Percentiles rank a stretch among this genome's conserved stretches.
phyloP scores from a whole-genome alignment of 1,139 yeast genomes.

The Ogataea hybrid region DNA sequence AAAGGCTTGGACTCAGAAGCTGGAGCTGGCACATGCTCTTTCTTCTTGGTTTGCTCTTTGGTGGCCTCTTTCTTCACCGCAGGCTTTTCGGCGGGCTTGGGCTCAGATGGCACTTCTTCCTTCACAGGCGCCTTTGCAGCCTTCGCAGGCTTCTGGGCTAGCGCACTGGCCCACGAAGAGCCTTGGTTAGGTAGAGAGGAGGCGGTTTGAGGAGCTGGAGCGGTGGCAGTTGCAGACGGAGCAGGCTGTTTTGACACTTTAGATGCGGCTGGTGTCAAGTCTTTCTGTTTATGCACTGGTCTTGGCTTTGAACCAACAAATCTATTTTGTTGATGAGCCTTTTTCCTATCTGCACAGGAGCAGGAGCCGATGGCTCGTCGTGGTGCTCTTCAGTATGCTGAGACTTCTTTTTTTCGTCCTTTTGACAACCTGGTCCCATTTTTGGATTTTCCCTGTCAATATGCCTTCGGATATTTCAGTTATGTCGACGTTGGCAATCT shows the following conservation, averaged over 20 bases:
- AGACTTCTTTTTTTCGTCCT: slow-evolving; percentile 46
- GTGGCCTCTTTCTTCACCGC: slow-evolving; percentile 4
- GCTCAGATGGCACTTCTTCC: slow-evolving; percentile 9
- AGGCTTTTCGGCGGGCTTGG: slow-evolving; percentile 4
- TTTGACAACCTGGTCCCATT: slow-evolving; percentile 58
- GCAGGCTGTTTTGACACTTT: slow-evolving; percentile 13
- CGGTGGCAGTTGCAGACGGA: slow-evolving; percentile 15
- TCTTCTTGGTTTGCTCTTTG: slow-evolving; percentile 11
- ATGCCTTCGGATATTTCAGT: slow-evolving; percentile 84
- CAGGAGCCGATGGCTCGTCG: slow-evolving; percentile 11
- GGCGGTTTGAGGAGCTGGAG: slow-evolving; percentile 13
- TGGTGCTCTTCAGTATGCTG: slow-evolving; percentile 14
- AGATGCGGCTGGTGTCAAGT: slow-evolving; percentile 14
- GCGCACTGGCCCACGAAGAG: slow-evolving; percentile 35
- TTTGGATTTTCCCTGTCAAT: slow-evolving; percentile 71
- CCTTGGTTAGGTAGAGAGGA: slow-evolving; percentile 15
- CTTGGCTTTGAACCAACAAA: slow-evolving; percentile 19
- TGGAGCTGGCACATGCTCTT: slow-evolving; percentile 15
- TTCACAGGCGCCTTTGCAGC: slow-evolving; percentile 15
- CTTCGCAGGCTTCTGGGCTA: slow-evolving; percentile 29
- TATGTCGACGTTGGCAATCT: slow-evolving; percentile 62
- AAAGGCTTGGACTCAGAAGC: slow-evolving; percentile 34
- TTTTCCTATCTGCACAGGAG: slow-evolving; percentile 20
- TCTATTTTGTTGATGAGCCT: slow-evolving; percentile 21
- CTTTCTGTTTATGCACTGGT: slow-evolving; percentile 16